A percentile compares a stretch with the other conserved stretches of the same genome.
phyloP scores from a whole-genome alignment of 1,284 basidiomycete genomes.

The Marasmius fiardii region DNA sequence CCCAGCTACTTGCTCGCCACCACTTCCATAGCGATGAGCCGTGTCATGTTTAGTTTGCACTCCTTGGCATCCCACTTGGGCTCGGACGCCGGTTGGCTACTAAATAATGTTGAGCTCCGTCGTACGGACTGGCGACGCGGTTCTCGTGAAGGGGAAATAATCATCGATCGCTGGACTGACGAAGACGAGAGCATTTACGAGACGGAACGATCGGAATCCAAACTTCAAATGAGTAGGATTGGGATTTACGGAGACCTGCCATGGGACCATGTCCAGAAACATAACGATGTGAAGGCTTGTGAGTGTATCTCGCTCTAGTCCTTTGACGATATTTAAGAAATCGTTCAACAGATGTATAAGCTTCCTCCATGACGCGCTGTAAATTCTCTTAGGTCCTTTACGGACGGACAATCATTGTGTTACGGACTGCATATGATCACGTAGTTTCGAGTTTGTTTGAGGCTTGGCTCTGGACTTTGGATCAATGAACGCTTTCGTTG shows the following conservation, averaged over 20 bases:
- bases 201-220: not conserved
- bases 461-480: too few species aligned
- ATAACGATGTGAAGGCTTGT: not conserved
- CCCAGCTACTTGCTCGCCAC: conserved; percentile 26
- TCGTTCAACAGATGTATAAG: too few species aligned
- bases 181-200: conserved; percentile 1
- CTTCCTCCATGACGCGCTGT: too few species aligned
- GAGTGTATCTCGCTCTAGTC: not conserved
- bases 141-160: conserved; percentile 33
- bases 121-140: conserved; percentile 36
- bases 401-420: too few species aligned
- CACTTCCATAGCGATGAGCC: conserved; percentile 29
- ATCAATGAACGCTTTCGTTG: too few species aligned
- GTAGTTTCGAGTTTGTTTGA: too few species aligned
- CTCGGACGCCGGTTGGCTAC: conserved; percentile 34
- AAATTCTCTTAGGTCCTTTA: too few species aligned
- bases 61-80: conserved; percentile 34
- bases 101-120: conserved; percentile 36
- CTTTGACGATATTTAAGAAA: too few species aligned
- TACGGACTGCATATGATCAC: too few species aligned
- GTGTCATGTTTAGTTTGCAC: conserved; percentile 30
- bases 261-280: not conserved
- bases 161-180: conserved; percentile 28
- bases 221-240: not conserved
- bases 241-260: not conserved